Evolutionary conservation across 225 moss, liverwort and hornwort genomes (phyloP), one percentile per base, ranked within the genome.

Genomic region (Asterella californica): DNA sequence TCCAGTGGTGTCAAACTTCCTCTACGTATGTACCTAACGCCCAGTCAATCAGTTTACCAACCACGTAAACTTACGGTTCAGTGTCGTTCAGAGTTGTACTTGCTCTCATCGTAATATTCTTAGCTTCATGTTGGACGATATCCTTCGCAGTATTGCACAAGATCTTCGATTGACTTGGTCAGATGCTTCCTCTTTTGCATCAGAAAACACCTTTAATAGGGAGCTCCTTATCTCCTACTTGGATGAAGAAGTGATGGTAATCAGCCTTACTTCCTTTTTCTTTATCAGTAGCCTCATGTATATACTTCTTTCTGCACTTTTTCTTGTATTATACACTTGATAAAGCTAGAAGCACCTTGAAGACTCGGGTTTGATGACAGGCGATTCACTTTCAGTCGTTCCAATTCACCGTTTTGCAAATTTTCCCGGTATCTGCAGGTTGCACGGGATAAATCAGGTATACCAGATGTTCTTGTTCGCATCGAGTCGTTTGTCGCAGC

Each of bases 171-270:
- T 72, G 36, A 72, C 72, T 49, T 45, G 12, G 49, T 30, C 27
- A 14, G 25, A 62, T 62, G 25, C 24, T 32, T 65, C 64, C 15
- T 76, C 17, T 33, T 19, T 22, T 59, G 12, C 75, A 78, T 70
- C 79, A 95, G 92, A 81, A 47, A 94, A 94, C 38, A 78, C 87
- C 8, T 94, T 79, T 70, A 85, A 90, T 80, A 88, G 94, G 71
- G 90, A 91, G 85, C 88, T 96, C 46, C 84, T 96, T 45, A 90
- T 96, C 66, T 96, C 96, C 46, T 96, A 89, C 86, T 82, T 94
- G 88, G 94, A 94, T 29, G 96, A 91, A 45, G 96, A 96, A 79
- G 81, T 94, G 29, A 24, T 96, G 92, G 91, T 95, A 80, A 46
- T 85, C 85, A 2, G 25, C 70, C 46, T n/a, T 34, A 8, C 30